Evolutionary conservation across 164 flowering plant genomes (phyloP).

Genomic region (Umbilicus rupestris): DNA sequence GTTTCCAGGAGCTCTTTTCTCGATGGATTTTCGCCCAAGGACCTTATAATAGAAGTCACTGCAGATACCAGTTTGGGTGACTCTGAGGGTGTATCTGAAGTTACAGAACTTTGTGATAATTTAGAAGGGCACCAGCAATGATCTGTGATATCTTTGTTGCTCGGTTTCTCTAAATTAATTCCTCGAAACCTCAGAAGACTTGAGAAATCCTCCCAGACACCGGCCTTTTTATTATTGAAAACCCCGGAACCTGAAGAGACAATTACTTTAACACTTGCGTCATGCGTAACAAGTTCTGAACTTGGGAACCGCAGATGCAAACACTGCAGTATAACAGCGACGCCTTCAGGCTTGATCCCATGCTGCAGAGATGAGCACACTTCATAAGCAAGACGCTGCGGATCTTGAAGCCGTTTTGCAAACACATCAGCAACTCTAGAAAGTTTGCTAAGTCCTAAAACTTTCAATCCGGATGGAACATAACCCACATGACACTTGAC

Average conservation of each 20-base stretch:
- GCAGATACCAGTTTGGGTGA: conserved; percentile 49
- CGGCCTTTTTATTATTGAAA: conserved; percentile 48
- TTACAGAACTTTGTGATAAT: conserved; percentile 15
- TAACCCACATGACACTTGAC: conserved; percentile 87
- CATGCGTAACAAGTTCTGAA: conserved; percentile 25
- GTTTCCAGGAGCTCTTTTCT: conserved; percentile 73
- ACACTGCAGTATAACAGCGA: conserved; percentile 75
- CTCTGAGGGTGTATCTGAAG: conserved; percentile 20
- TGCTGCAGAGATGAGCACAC: conserved; percentile 64
- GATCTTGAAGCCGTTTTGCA: conserved; percentile 88
- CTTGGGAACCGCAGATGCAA: conserved; percentile 63
- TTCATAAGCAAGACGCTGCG: conserved; percentile 72
- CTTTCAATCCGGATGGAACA: conserved; percentile 70
- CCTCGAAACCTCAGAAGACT: conserved; percentile 61
- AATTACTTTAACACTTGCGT: conserved; percentile 36
- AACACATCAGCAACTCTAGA: conserved; percentile 62
- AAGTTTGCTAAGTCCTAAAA: conserved; percentile 87
- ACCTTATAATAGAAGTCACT: conserved; percentile 47
- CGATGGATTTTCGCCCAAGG: conserved; percentile 75
- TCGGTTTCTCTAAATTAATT: conserved; percentile 23
- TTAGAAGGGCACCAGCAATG: conserved; percentile 68
- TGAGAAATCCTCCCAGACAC: conserved; percentile 60
- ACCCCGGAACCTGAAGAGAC: conserved; percentile 71
- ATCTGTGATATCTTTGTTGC: conserved; percentile 5
- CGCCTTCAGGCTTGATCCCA: conserved; percentile 73